phyloP scores from a whole-genome alignment of 2,329 filamentous ascomycete species.

The Aspergillus flavus region DNA sequence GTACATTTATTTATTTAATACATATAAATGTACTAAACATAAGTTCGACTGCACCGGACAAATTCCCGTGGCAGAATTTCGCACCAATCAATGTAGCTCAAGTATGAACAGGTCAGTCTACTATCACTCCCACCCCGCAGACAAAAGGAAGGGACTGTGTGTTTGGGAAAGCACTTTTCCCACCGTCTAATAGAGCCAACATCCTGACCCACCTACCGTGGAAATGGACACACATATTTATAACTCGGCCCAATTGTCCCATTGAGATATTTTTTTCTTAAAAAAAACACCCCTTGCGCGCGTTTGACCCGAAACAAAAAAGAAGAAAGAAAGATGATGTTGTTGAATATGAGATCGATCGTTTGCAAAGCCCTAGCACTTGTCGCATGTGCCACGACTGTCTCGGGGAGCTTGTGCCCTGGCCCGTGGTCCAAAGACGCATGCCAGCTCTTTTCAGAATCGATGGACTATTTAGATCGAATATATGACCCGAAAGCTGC shows the following conservation, averaged over 20 bases:
- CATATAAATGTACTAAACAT: too few species aligned
- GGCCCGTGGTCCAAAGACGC: slow-evolving; percentile 27
- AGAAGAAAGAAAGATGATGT: neutral
- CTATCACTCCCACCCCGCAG: too few species aligned
- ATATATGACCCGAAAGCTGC: slow-evolving; percentile 54
- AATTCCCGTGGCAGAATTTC: neutral
- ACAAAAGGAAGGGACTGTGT: too few species aligned
- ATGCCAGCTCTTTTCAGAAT: slow-evolving; percentile 49
- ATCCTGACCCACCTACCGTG: too few species aligned
- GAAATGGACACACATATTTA: too few species aligned
- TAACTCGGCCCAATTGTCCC: neutral
- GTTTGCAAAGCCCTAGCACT: too few species aligned
- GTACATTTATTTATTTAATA: neutral
- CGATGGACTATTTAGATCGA: slow-evolving; percentile 51
- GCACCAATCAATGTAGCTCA: neutral
- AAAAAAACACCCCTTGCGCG: neutral
- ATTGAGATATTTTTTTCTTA: too few species aligned
- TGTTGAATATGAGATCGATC: neutral
- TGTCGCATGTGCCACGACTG: neutral
- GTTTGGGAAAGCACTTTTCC: too few species aligned
- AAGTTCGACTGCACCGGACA: neutral
- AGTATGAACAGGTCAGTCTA: neutral
- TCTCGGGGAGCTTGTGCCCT: neutral
- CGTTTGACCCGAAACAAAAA: too few species aligned
- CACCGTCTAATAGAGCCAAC: too few species aligned